phyloP scores from a whole-genome alignment of 192 early-diverging fungal genomes.

The Coemansia erecta region DNA sequence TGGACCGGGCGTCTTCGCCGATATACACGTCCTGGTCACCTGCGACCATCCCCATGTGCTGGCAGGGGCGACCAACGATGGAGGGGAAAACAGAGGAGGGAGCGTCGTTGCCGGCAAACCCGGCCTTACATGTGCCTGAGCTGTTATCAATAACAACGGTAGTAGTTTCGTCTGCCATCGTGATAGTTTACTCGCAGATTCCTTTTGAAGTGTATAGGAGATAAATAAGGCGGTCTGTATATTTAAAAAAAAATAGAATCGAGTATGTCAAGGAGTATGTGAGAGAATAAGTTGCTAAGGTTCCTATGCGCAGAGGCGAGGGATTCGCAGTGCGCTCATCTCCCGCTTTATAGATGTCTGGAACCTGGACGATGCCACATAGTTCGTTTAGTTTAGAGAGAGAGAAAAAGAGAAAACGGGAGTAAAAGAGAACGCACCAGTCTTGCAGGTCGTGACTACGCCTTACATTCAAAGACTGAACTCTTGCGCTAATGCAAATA shows the following conservation, averaged over 20 bases:
- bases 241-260: constrained; percentile 2
- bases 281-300: no score
- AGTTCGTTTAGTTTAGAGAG: no score
- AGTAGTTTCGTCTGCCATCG: constrained; percentile 80
- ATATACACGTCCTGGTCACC: constrained; percentile 89
- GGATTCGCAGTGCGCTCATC: no score
- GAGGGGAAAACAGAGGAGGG: constrained; percentile 86
- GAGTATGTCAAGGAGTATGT: not conserved
- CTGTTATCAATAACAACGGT: constrained; percentile 91
- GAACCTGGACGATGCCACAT: no score
- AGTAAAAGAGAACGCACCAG: no score
- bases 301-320: no score
- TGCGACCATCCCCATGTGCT: constrained; percentile 86
- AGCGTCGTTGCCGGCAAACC: constrained; percentile 89
- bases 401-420: no score
- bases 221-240: not conserved
- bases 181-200: constrained; percentile 23
- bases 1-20: constrained; percentile 88
- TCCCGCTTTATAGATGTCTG: no score
- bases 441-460: no score
- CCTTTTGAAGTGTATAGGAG: constrained; percentile 4
- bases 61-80: constrained; percentile 82
- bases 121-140: constrained; percentile 94
- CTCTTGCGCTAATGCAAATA: no score
- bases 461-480: no score